These are phyloP conservation scores for Ceratobasidium sp. DNA, from an alignment of 1,284 basidiomycete species.

Conservation along the genomic window DNA sequence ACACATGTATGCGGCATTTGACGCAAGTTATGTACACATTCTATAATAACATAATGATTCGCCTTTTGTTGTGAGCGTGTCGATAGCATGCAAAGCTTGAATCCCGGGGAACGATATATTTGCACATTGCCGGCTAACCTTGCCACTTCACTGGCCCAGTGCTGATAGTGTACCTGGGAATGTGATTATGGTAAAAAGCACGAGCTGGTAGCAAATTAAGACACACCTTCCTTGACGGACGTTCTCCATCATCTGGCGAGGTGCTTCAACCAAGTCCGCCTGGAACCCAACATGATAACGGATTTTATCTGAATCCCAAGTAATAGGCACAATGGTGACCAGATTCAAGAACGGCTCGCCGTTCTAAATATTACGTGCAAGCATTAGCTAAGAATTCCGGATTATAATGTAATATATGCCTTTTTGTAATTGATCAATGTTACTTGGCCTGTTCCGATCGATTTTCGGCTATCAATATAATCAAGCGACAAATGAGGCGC, in stretches of 20 bases:
- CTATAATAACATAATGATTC: neutral
- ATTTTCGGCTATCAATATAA: neutral
- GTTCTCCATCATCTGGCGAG: conserved; percentile 32
- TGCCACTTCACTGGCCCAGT: conserved; percentile 20
- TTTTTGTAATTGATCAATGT: conserved; percentile 36
- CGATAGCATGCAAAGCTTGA: neutral
- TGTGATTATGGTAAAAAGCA: neutral
- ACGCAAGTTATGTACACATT: neutral
- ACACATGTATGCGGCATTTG: conserved; percentile 7
- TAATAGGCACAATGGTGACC: conserved; percentile 32
- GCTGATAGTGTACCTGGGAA: conserved; percentile 2
- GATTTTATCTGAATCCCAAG: conserved; percentile 29
- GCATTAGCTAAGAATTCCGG: neutral
- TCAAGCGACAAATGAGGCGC: neutral
- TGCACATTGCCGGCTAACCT: neutral
- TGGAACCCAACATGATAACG: conserved; percentile 35
- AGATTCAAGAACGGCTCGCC: conserved; percentile 33
- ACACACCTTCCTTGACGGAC: conserved; percentile 34
- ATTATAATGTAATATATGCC: neutral
- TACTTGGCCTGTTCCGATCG: conserved; percentile 17
- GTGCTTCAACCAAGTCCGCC: conserved; percentile 34
- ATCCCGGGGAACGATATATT: neutral
- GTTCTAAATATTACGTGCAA: neutral
- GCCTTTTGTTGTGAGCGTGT: neutral
- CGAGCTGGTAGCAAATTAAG: neutral